Percentiles rank a stretch among this genome's conserved stretches.
These are phyloP conservation scores for Xylaria polymorpha DNA, from an alignment of 2,329 filamentous ascomycete species.

Conservation along the genomic window DNA sequence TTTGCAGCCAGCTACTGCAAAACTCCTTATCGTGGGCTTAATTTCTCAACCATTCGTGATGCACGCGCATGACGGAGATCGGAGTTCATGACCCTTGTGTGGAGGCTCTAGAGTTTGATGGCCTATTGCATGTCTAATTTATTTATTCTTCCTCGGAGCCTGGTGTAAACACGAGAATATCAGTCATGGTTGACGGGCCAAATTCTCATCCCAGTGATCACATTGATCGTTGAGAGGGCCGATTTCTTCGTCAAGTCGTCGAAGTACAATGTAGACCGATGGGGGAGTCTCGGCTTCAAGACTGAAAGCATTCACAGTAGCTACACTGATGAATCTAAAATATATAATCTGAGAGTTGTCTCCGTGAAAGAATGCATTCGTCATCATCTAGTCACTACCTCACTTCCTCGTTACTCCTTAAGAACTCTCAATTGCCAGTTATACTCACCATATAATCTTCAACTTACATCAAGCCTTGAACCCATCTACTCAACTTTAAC, in stretches of 20 bases:
- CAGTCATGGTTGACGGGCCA: background rate
- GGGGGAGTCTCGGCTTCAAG: background rate
- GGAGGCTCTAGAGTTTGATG: background rate
- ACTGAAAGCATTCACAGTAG: too few relatives aligned
- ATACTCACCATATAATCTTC: background rate
- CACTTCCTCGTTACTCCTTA: background rate
- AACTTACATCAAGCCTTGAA: background rate
- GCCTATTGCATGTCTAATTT: background rate
- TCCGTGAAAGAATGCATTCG: background rate
- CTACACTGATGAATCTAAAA: too few relatives aligned
- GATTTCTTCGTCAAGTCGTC: background rate
- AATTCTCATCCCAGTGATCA: background rate
- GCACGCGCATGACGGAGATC: background rate
- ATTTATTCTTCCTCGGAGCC: background rate
- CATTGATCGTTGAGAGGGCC: background rate
- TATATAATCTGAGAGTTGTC: background rate
- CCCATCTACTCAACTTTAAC: background rate
- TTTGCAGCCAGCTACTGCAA: background rate
- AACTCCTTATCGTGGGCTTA: background rate
- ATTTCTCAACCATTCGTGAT: background rate
- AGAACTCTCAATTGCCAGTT: background rate
- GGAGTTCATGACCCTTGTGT: background rate
- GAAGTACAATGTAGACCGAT: background rate
- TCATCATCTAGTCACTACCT: too few relatives aligned
- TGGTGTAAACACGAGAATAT: background rate